These are phyloP conservation scores for Rhexocercosporidium sp. DNA, from an alignment of 2,329 filamentous ascomycete species.

Conservation along the genomic window DNA sequence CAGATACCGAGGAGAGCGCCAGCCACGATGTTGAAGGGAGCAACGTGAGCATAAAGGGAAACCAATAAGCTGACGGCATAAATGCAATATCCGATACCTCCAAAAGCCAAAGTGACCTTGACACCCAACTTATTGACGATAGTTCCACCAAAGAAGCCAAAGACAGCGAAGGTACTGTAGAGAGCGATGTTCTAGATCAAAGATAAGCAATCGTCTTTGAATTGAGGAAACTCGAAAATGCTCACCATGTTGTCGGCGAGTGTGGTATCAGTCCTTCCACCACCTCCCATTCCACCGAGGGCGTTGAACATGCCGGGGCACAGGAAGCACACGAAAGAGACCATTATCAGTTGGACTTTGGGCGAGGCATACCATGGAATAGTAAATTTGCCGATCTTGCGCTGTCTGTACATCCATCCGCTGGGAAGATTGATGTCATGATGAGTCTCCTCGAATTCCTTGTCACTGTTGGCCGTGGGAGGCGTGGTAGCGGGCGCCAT, in stretches of 20 bases:
- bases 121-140: slow-evolving; percentile 79
- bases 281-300: slow-evolving; percentile 67
- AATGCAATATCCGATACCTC: slow-evolving; percentile 77
- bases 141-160: slow-evolving; percentile 75
- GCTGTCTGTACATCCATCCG: slow-evolving; percentile 72
- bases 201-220: slow-evolving; percentile 3
- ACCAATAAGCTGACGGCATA: slow-evolving; percentile 74
- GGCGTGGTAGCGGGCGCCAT: slow-evolving; percentile 4
- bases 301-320: slow-evolving; percentile 78
- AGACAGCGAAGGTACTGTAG: slow-evolving; percentile 58
- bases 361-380: slow-evolving; percentile 76
- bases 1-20: slow-evolving; percentile 79
- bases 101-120: slow-evolving; percentile 69
- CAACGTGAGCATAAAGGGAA: slow-evolving; percentile 70
- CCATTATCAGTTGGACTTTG: slow-evolving; percentile 72
- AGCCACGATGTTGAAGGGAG: slow-evolving; percentile 77
- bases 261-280: slow-evolving; percentile 58
- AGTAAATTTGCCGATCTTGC: slow-evolving; percentile 58
- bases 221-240: not conserved
- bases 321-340: slow-evolving; percentile 72
- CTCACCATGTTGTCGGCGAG: slow-evolving; percentile 55
- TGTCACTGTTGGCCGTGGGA: slow-evolving; percentile 2
- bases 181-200: slow-evolving; percentile 47
- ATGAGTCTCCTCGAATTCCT: not conserved
- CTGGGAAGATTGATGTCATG: slow-evolving; percentile 18